These are phyloP conservation scores for Fusarium sambucinum DNA, from an alignment of 2,329 filamentous ascomycete species.

Conservation along the genomic window DNA sequence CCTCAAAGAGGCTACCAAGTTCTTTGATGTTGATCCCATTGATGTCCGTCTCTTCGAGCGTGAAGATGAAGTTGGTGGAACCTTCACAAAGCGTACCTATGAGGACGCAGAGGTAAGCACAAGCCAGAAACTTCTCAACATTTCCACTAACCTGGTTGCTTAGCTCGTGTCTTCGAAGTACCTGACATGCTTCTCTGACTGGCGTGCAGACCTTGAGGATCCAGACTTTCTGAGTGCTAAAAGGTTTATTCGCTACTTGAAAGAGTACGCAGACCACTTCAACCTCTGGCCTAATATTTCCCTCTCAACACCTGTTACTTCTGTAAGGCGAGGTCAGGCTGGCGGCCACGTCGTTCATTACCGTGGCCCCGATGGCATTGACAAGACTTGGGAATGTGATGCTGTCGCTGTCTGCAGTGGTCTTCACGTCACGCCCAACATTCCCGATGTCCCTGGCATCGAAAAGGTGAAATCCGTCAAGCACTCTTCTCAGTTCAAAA, in stretches of 20 bases:
- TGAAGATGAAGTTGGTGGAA: background rate
- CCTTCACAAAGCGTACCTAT: background rate
- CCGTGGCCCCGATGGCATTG: background rate
- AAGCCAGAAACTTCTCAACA: rapidly evolving
- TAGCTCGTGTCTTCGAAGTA: background rate
- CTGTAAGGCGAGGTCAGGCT: background rate
- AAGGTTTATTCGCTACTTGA: background rate
- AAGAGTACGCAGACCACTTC: background rate
- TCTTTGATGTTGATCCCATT: background rate
- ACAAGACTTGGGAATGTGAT: background rate
- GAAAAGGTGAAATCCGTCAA: background rate
- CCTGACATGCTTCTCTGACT: background rate
- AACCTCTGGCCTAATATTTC: conserved; percentile 4
- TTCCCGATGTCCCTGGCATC: background rate
- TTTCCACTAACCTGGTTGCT: rapidly evolving
- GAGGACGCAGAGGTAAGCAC: background rate
- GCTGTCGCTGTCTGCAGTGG: conserved; percentile 8
- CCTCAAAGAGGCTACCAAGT: background rate
- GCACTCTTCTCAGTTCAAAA: conserved; percentile 2
- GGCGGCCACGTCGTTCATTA: conserved; percentile 3
- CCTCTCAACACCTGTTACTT: background rate
- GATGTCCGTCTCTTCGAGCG: conserved; percentile 3
- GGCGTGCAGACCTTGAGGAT: background rate
- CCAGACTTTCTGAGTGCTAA: conserved; percentile 1
- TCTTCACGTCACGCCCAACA: background rate